Conservation (phyloP, 768 basidiomycete species). For the Collybia mongolica region DNA sequence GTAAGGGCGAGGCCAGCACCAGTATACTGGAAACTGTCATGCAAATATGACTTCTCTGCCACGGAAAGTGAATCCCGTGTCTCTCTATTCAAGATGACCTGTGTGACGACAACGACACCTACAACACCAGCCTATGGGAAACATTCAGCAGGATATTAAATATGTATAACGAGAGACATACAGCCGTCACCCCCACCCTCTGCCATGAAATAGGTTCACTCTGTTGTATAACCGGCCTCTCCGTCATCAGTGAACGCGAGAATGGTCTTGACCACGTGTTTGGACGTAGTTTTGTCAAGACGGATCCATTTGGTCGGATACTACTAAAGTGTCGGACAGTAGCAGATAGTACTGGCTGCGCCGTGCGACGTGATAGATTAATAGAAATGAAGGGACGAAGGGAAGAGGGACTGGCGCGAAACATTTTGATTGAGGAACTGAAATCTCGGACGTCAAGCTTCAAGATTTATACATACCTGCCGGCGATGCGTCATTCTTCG, state of each 20-base stretch:
- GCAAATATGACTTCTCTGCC: slow-evolving; percentile 66
- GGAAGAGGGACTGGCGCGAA: no score
- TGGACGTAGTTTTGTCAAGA: no score
- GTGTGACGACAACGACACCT: slow-evolving; percentile 61
- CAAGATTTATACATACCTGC: no score
- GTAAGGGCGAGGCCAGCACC: slow-evolving; percentile 77
- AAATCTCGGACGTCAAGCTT: no score
- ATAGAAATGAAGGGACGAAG: no score
- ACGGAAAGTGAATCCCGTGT: slow-evolving; percentile 65
- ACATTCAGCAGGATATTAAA: neutral
- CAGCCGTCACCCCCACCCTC: slow-evolving; percentile 47
- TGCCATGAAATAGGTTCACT: slow-evolving; percentile 33
- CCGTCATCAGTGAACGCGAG: slow-evolving; percentile 51
- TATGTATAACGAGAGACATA: slow-evolving; percentile 24
- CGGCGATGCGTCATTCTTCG: no score
- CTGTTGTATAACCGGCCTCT: slow-evolving; percentile 32
- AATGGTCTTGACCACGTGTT: no score
- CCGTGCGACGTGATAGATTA: no score
- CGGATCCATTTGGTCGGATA: no score
- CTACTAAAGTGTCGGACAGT: no score
- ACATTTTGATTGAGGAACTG: no score
- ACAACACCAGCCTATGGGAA: slow-evolving; percentile 63
- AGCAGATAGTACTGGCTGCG: no score
- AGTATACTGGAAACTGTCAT: slow-evolving; percentile 82
- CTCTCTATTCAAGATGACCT: slow-evolving; percentile 74